phyloP scores from a whole-genome alignment of 2,329 filamentous ascomycete genomes.

The Ceratocystis ficicola region DNA sequence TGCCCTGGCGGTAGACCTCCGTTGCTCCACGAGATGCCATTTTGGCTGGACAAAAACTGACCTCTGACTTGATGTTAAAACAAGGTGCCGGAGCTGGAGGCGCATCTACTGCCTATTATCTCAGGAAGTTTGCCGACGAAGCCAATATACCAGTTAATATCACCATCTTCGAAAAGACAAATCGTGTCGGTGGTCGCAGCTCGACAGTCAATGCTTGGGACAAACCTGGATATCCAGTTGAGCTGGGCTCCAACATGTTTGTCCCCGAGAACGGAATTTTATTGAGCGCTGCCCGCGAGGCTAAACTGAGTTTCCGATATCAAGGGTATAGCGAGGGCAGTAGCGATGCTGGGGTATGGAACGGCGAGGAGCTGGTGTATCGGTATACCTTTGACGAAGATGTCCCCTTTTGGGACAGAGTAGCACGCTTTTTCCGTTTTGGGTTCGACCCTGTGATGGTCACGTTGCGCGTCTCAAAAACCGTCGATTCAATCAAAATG shows the following conservation, averaged over 20 bases:
- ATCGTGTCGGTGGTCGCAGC: conserved; percentile 70
- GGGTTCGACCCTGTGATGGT: conserved; percentile 65
- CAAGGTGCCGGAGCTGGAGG: conserved; percentile 81
- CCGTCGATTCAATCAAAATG: conserved; percentile 59
- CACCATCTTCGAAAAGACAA: conserved; percentile 72
- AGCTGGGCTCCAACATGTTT: conserved; percentile 88
- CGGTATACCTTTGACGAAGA: neutral
- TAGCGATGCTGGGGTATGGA: conserved; percentile 61
- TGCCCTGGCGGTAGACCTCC: neutral
- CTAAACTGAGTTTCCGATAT: conserved; percentile 51
- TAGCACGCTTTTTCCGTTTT: conserved; percentile 61
- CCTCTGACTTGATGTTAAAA: conserved; percentile 3
- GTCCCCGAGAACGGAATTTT: conserved; percentile 75
- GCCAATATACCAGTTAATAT: conserved; percentile 57
- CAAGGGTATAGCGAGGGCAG: conserved; percentile 32
- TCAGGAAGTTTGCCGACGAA: conserved; percentile 56
- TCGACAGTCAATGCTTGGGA: conserved; percentile 71
- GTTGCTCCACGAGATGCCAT: neutral
- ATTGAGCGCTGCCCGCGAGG: conserved; percentile 55
- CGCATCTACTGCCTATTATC: conserved; percentile 72
- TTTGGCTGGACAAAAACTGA: neutral
- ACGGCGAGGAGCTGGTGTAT: conserved; percentile 52
- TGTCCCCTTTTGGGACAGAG: neutral
- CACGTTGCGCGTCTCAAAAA: conserved; percentile 57
- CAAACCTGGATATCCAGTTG: conserved; percentile 55